Evolutionary conservation across 2,329 filamentous ascomycete genomes (phyloP).

Genomic region (Xylaria sp.): DNA sequence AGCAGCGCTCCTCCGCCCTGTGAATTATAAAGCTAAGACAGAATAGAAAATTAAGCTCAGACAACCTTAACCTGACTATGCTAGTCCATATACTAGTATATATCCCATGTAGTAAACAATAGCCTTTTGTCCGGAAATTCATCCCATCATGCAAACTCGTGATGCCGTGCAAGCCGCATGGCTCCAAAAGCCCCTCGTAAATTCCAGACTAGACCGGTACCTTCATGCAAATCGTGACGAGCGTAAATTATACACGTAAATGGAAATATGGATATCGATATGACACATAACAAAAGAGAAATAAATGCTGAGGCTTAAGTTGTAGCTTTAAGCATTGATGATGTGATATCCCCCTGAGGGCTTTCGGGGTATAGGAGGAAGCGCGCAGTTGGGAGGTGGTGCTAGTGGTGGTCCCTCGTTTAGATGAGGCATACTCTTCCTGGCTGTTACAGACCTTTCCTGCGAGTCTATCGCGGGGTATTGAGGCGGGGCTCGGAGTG

Average conservation of each 20-base stretch:
- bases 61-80: neutral
- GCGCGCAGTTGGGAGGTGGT: slow-evolving; percentile 65
- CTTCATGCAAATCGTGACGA: slow-evolving; percentile 41
- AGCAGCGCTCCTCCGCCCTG: neutral
- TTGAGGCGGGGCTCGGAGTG: slow-evolving; percentile 36
- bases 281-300: slow-evolving; percentile 12
- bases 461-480: slow-evolving; percentile 31
- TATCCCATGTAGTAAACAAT: neutral
- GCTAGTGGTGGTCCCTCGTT: slow-evolving; percentile 63
- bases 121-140: slow-evolving; percentile 1
- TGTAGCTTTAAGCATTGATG: slow-evolving; percentile 31
- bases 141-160: slow-evolving; percentile 26
- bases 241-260: slow-evolving; percentile 42
- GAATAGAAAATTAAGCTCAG: slow-evolving; percentile 2
- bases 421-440: slow-evolving; percentile 64
- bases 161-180: slow-evolving; percentile 1
- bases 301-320: slow-evolving; percentile 2
- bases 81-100: slow-evolving; percentile 18
- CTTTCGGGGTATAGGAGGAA: slow-evolving; percentile 63
- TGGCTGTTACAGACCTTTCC: slow-evolving; percentile 46
- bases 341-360: slow-evolving; percentile 25
- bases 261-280: slow-evolving; percentile 20
- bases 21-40: neutral
- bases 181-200: neutral
- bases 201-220: slow-evolving; percentile 17